Evolutionary conservation across 176 grass and related monocot species (phyloP).

Genomic region (Poa annua): DNA sequence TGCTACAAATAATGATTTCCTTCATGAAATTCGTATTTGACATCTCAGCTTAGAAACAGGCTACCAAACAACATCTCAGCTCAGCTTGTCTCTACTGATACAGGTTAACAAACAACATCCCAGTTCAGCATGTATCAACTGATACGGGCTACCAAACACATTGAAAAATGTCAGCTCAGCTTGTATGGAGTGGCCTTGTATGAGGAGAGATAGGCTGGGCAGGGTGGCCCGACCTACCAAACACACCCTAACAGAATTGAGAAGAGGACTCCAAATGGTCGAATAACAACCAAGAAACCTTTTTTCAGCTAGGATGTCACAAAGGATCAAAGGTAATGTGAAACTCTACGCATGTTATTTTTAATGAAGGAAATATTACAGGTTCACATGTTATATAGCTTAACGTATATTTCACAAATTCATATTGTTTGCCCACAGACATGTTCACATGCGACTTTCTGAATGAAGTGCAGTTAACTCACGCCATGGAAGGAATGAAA

Average conservation of each 20-base stretch:
- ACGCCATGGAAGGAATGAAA: constrained; percentile 3
- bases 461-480: constrained; percentile 2
- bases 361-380: background rate
- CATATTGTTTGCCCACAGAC: background rate
- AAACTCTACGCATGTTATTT: constrained; percentile 11
- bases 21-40: no score
- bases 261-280: background rate
- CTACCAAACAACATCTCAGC: no score
- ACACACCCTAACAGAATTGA: background rate
- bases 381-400: background rate
- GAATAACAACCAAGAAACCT: background rate
- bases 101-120: no score
- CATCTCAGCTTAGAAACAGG: no score
- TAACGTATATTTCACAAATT: background rate
- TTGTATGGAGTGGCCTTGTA: no score
- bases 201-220: no score
- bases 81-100: no score
- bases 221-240: no score
- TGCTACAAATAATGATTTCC: no score
- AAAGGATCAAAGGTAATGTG: constrained; percentile 12
- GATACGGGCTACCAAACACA: no score
- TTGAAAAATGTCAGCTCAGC: no score
- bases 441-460: constrained; percentile 2
- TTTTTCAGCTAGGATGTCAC: constrained; percentile 15
- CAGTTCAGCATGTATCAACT: no score